These are phyloP conservation scores for Cydonia oblonga DNA, from an alignment of 331 rosid genomes.

Conservation along the genomic window DNA sequence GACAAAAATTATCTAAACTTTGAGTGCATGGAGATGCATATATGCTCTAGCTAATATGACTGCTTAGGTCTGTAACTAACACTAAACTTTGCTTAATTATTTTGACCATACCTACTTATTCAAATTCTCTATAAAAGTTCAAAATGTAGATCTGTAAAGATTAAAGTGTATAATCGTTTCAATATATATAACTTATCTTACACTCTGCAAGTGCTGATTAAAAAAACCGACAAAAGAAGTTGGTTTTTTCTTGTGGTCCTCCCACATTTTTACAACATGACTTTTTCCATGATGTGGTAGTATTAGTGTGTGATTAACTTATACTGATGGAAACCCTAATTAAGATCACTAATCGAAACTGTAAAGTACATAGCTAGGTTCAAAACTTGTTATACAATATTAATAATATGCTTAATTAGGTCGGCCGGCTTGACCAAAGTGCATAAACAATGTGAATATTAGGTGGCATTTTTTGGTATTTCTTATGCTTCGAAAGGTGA, in stretches of 20 bases:
- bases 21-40: background rate
- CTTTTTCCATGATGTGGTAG: background rate
- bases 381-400: background rate
- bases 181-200: background rate
- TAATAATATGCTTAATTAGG: background rate
- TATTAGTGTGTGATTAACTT: background rate
- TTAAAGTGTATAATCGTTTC: background rate
- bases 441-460: constrained; percentile 24
- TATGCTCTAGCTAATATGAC: no score
- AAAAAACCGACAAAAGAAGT: background rate
- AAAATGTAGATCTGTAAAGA: background rate
- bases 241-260: background rate
- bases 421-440: constrained; percentile 47
- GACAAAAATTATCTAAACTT: no score
- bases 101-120: background rate
- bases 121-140: background rate
- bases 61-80: no score
- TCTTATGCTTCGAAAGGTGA: constrained; percentile 18
- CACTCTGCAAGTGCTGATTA: background rate
- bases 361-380: background rate
- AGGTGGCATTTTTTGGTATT: constrained; percentile 30
- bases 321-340: background rate
- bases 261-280: background rate
- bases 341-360: background rate
- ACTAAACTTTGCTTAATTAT: background rate